Percentiles rank a stretch among this genome's conserved stretches.
These are phyloP conservation scores for Fusarium tjaetaba DNA, from an alignment of 2,329 filamentous ascomycete species.

Conservation along the genomic window DNA sequence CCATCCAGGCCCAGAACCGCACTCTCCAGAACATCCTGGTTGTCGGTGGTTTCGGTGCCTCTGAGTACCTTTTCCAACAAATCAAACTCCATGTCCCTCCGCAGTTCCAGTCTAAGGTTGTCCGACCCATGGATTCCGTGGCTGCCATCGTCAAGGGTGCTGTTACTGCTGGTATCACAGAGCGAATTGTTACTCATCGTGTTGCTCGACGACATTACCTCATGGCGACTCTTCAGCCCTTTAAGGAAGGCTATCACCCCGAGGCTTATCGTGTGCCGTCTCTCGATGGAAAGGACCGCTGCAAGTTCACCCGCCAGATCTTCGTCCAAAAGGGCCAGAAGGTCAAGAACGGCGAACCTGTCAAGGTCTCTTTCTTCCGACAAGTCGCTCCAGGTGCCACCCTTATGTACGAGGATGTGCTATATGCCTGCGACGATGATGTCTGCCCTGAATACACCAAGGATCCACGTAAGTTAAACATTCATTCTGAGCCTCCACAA, in stretches of 20 bases:
- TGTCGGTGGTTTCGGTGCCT: conserved; percentile 97
- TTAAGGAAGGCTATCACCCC: conserved; percentile 98
- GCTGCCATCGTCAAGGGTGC: conserved; percentile 98
- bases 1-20: conserved; percentile 96
- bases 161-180: conserved; percentile 96
- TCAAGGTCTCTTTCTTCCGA: conserved; percentile 98
- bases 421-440: conserved; percentile 98
- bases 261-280: conserved; percentile 98
- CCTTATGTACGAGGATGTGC: conserved; percentile 98
- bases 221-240: conserved; percentile 98
- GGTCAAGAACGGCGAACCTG: conserved; percentile 98
- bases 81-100: conserved; percentile 98
- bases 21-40: conserved; percentile 95
- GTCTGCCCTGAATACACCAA: conserved; percentile 99
- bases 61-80: conserved; percentile 98
- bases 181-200: conserved; percentile 95
- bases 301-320: conserved; percentile 98
- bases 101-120: conserved; percentile 98
- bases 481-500: not conserved
- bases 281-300: conserved; percentile 95
- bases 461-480: conserved; percentile 85
- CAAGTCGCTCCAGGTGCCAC: conserved; percentile 97
- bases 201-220: conserved; percentile 97
- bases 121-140: conserved; percentile 98
- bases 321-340: conserved; percentile 99